A percentile compares a stretch with the other conserved stretches of the same genome.
Evolutionary conservation across 73 alveolate species (phyloP).

Genomic region (Stentor roeselii): DNA sequence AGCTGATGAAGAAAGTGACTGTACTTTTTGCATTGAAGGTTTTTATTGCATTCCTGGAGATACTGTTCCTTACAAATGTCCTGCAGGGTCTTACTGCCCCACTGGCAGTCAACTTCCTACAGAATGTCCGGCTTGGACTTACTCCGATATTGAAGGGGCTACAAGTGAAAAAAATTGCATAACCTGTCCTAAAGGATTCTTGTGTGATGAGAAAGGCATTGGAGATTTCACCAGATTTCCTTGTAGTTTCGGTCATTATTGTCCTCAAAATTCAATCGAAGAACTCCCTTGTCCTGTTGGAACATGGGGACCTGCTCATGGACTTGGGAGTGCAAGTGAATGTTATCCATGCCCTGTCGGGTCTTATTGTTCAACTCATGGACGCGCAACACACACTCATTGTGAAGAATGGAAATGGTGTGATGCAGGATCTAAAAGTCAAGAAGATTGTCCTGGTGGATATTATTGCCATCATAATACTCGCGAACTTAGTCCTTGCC

Average conservation of each 20-base stretch:
- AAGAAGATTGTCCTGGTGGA: constrained; percentile 6
- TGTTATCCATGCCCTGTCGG: constrained; percentile 55
- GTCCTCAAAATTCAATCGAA: constrained; percentile 40
- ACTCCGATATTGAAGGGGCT: constrained; percentile 32
- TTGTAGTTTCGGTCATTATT: constrained; percentile 52
- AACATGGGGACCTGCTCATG: constrained; percentile 33
- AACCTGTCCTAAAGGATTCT: constrained; percentile 48
- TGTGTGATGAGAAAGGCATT: constrained; percentile 46
- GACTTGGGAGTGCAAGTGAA: constrained; percentile 46
- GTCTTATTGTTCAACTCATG: constrained; percentile 46
- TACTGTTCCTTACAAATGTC: constrained; percentile 40
- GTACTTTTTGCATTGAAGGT: constrained; percentile 46
- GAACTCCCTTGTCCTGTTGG: constrained; percentile 42
- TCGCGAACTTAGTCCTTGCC: constrained; percentile 32
- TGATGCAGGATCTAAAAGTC: constrained; percentile 47
- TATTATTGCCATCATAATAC: constrained; percentile 34
- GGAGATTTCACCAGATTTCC: constrained; percentile 45
- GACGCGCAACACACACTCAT: constrained; percentile 50
- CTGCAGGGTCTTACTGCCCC: constrained; percentile 56
- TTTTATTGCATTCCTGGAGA: constrained; percentile 41
- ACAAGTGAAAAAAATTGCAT: constrained; percentile 22
- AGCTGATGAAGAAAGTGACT: constrained; percentile 10
- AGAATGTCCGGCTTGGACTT: constrained; percentile 52
- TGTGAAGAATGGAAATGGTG: constrained; percentile 35
- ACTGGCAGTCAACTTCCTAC: constrained; percentile 40